A percentile compares a stretch with the other conserved stretches of the same genome.
These are phyloP conservation scores for Halophytophthora batemanensis DNA, from an alignment of 352 stramenopile species.

Conservation along the genomic window DNA sequence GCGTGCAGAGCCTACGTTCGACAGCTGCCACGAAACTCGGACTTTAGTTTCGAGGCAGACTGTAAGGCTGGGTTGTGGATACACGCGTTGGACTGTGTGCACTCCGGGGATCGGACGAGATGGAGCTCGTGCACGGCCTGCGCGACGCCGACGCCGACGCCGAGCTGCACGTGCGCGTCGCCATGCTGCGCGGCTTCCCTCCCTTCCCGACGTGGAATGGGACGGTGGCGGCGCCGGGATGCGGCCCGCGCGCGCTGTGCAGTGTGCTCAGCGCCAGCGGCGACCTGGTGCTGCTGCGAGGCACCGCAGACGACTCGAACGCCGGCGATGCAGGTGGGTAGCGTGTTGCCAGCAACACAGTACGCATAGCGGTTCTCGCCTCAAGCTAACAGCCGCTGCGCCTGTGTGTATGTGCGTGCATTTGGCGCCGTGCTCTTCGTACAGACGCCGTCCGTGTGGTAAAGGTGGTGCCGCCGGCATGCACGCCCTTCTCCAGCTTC, in stretches of 20 bases:
- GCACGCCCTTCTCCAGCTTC: conserved; percentile 23
- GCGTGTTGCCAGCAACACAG: no score
- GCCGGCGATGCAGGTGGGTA: not conserved
- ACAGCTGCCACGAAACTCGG: no score
- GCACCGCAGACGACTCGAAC: not conserved
- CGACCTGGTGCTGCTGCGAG: conserved; percentile 45
- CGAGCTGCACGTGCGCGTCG: conserved; percentile 35
- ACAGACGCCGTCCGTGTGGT: conserved; percentile 16
- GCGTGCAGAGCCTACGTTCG: no score
- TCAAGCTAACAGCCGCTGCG: no score
- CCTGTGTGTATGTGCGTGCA: no score
- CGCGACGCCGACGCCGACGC: no score
- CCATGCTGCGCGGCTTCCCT: conserved; percentile 36
- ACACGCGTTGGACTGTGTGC: not conserved
- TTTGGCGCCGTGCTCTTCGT: not conserved
- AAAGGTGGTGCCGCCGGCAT: conserved; percentile 29
- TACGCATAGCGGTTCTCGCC: no score
- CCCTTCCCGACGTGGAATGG: conserved; percentile 65
- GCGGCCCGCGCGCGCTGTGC: conserved; percentile 14
- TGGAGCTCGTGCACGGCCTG: conserved; percentile 1
- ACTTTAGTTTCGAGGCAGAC: no score
- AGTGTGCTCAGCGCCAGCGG: conserved; percentile 55
- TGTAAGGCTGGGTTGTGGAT: not conserved
- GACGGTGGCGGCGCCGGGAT: conserved; percentile 21
- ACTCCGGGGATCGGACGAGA: not conserved